Conservation (phyloP, 2,329 filamentous ascomycete species). For the Beauveria sp. region DNA sequence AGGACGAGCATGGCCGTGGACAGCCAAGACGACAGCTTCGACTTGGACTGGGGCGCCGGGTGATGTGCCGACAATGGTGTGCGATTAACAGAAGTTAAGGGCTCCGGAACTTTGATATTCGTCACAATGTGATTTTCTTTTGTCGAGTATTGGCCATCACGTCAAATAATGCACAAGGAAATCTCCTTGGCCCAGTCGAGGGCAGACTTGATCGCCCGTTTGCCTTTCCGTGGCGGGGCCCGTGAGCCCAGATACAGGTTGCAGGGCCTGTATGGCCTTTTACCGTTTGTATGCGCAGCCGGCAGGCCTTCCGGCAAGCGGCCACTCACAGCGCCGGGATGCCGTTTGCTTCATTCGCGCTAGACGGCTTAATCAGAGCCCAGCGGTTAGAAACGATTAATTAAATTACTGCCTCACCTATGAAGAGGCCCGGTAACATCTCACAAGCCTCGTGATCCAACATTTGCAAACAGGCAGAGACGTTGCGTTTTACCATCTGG, state of each 20-base stretch:
- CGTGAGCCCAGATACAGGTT: not conserved
- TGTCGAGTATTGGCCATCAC: not conserved
- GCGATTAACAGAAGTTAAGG: not conserved
- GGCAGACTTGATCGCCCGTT: not conserved
- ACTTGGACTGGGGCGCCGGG: not conserved
- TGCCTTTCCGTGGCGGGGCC: not conserved
- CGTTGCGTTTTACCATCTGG: too few relatives aligned
- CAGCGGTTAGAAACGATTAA: not conserved
- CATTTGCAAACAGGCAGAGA: not conserved
- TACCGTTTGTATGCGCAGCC: not conserved
- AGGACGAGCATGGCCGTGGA: not conserved
- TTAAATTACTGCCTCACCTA: slow-evolving; percentile 1
- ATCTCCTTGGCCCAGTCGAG: not conserved
- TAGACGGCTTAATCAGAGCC: not conserved
- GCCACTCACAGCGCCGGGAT: not conserved
- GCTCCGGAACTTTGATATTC: not conserved
- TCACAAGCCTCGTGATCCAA: not conserved
- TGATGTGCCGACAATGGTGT: slow-evolving; percentile 1
- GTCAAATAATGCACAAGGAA: not conserved
- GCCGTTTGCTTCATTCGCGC: not conserved
- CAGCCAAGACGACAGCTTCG: not conserved
- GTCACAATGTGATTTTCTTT: not conserved
- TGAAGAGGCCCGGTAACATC: not conserved
- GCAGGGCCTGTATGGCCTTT: slow-evolving; percentile 5
- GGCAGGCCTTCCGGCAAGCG: not conserved